Evolutionary conservation across 441 rosid species (phyloP).

Genomic region (Sinapis alba): DNA sequence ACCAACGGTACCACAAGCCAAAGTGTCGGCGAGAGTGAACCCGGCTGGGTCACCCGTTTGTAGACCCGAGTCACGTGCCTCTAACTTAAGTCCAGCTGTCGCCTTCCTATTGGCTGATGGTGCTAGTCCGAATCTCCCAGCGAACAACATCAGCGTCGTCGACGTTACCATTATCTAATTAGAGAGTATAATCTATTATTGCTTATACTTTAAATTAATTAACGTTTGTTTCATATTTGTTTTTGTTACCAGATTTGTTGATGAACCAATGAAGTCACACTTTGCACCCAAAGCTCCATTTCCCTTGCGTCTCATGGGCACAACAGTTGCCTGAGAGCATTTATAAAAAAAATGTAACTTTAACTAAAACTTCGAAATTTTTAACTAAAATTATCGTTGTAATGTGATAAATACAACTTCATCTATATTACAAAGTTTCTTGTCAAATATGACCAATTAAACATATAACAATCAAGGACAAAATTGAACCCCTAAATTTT

Average conservation of each 20-base stretch:
- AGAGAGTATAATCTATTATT: not conserved
- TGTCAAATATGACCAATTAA: not conserved
- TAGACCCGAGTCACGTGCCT: conserved; percentile 80
- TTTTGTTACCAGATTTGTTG: conserved; percentile 72
- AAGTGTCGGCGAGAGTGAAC: conserved; percentile 85
- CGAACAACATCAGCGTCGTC: conserved; percentile 84
- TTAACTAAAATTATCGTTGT: not conserved
- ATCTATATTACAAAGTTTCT: not conserved
- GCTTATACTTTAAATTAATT: not conserved
- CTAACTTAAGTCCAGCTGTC: conserved; percentile 85
- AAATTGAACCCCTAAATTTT: not conserved
- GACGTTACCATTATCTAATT: conserved; percentile 81
- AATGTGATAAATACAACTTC: not conserved
- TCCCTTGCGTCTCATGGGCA: conserved; percentile 62
- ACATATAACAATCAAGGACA: not conserved
- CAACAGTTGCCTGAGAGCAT: conserved; percentile 11
- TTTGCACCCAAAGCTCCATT: conserved; percentile 74
- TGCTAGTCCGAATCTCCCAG: conserved; percentile 93
- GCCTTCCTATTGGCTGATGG: conserved; percentile 96
- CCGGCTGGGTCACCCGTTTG: conserved; percentile 96
- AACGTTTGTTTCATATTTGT: not conserved
- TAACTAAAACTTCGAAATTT: not conserved
- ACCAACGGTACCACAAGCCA: conserved; percentile 87
- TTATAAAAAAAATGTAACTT: not conserved
- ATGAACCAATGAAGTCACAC: conserved; percentile 83